Evolutionary conservation across 2,329 filamentous ascomycete species (phyloP).

Genomic region (Aspergillus persii): DNA sequence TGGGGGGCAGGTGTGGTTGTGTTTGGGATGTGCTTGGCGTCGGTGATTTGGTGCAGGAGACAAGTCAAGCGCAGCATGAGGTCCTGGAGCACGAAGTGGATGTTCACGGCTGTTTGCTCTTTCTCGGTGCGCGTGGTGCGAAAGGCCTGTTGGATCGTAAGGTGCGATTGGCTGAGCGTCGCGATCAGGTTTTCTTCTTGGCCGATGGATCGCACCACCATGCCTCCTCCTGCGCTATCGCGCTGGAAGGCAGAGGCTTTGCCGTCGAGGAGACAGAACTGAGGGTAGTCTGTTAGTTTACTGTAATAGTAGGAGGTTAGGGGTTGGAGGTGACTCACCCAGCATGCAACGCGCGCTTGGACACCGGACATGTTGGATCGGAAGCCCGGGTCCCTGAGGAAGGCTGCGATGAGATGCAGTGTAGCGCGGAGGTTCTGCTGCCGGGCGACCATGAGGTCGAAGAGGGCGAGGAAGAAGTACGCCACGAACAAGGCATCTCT

Average conservation of each 20-base stretch:
- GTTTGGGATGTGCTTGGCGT: not conserved
- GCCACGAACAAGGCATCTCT: not conserved
- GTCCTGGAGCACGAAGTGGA: not conserved
- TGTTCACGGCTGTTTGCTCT: not conserved
- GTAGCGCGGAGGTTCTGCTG: not conserved
- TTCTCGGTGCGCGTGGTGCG: not conserved
- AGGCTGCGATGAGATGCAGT: not conserved
- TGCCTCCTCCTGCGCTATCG: too few relatives aligned
- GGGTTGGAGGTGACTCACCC: not conserved
- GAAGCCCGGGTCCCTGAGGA: not conserved
- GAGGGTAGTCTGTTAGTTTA: not conserved
- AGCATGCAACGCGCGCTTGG: not conserved
- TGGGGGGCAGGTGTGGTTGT: too few relatives aligned
- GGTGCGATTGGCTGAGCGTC: not conserved
- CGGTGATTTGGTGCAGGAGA: not conserved
- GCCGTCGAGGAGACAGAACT: not conserved
- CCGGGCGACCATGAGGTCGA: not conserved
- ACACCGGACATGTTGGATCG: not conserved
- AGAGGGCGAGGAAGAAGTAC: not conserved
- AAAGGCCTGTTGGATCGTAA: not conserved
- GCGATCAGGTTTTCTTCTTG: not conserved
- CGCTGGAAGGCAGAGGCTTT: not conserved
- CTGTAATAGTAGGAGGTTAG: not conserved
- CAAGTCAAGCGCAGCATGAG: not conserved
- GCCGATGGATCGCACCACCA: not conserved